These are phyloP conservation scores for Aspergillus fijiensis DNA, from an alignment of 2,329 filamentous ascomycete genomes.

Conservation along the genomic window DNA sequence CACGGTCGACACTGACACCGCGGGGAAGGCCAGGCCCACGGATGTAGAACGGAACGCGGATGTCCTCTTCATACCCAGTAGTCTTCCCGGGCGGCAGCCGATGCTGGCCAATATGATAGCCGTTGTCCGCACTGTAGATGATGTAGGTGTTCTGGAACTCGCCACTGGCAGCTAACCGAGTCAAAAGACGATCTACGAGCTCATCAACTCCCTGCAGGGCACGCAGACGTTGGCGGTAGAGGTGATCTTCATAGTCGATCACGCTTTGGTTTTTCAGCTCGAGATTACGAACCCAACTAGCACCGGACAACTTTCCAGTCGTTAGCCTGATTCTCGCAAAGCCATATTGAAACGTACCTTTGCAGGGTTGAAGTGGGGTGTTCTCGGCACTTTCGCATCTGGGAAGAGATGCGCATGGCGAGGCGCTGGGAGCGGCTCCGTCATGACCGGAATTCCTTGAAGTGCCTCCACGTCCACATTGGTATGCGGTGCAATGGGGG, in stretches of 20 bases:
- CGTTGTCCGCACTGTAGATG: constrained; percentile 59
- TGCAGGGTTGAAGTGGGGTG: constrained; percentile 64
- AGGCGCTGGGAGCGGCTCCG: constrained; percentile 54
- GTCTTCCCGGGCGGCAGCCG: constrained; percentile 56
- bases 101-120: constrained; percentile 59
- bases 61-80: constrained; percentile 45
- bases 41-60: constrained; percentile 59
- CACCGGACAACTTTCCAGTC: background rate
- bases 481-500: constrained; percentile 66
- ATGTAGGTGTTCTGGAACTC: constrained; percentile 53
- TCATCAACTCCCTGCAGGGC: constrained; percentile 54
- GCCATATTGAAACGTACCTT: constrained; percentile 33
- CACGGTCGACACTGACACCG: constrained; percentile 44
- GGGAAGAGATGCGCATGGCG: constrained; percentile 62
- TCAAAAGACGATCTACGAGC: constrained; percentile 46
- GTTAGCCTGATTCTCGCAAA: constrained; percentile 13
- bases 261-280: constrained; percentile 43
- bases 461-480: constrained; percentile 47
- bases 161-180: constrained; percentile 35
- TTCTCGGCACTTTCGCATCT: constrained; percentile 58
- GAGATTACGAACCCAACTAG: constrained; percentile 42
- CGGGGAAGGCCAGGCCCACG: constrained; percentile 56
- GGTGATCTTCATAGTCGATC: constrained; percentile 51
- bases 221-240: constrained; percentile 49
- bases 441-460: constrained; percentile 8